Conservation (phyloP, 805 yeast species). For the Pichia phayaonensis region DNA sequence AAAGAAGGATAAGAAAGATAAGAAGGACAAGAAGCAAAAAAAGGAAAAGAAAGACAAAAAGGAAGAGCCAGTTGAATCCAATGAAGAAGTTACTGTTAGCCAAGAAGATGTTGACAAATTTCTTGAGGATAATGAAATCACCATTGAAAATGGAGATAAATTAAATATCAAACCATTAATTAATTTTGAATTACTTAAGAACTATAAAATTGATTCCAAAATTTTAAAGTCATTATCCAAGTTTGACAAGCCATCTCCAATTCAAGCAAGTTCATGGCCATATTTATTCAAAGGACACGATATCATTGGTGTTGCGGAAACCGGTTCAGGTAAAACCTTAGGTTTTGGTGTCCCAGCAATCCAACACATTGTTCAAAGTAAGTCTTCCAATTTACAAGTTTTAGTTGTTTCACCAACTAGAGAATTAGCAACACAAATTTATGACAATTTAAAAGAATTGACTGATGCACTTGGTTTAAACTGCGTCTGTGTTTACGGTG, state of each 20-base stretch:
- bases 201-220: conserved; percentile 39
- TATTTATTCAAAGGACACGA: conserved; percentile 69
- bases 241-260: conserved; percentile 91
- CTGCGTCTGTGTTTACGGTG: conserved; percentile 90
- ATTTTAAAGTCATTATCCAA: conserved; percentile 56
- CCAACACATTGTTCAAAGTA: conserved; percentile 46
- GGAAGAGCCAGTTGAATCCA: conserved; percentile 2
- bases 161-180: conserved; percentile 59
- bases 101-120: conserved; percentile 56
- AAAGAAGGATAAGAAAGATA: conserved; percentile 31
- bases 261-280: conserved; percentile 95
- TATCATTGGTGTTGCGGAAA: conserved; percentile 95
- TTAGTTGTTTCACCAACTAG: conserved; percentile 93
- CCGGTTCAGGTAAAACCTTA: conserved; percentile 96
- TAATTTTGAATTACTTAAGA: conserved; percentile 50
- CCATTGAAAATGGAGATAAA: conserved; percentile 60
- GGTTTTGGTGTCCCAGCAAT: conserved; percentile 98
- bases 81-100: conserved; percentile 19
- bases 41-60: conserved; percentile 23
- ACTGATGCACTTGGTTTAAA: conserved; percentile 54
- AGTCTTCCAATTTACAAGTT: conserved; percentile 53
- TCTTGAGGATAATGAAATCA: conserved; percentile 63
- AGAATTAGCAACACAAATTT: conserved; percentile 92
- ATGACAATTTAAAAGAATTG: conserved; percentile 67
- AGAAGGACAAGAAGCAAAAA: conserved; percentile 34